Percentiles rank a stretch among this genome's conserved stretches.
These are phyloP conservation scores for Luffa aegyptiaca DNA, from an alignment of 306 rosid genomes.

Conservation along the genomic window DNA sequence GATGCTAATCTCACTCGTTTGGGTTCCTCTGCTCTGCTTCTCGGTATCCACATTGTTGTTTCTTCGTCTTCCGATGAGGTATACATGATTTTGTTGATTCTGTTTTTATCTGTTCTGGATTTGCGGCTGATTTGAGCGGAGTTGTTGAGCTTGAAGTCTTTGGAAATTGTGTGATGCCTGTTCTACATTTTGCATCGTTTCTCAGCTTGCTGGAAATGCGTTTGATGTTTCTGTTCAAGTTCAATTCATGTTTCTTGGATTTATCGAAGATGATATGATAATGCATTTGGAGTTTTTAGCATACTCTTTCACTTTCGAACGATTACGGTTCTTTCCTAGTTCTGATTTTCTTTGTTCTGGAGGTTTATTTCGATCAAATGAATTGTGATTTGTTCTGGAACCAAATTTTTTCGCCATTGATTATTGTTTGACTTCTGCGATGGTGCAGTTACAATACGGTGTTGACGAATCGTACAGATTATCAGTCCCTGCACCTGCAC, in stretches of 20 bases:
- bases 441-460: slow-evolving; percentile 25
- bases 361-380: background rate
- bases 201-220: background rate
- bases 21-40: slow-evolving; percentile 17
- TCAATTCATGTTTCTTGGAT: background rate
- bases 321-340: background rate
- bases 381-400: background rate
- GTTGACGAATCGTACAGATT: slow-evolving; percentile 29
- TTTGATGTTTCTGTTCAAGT: background rate
- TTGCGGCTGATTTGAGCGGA: background rate
- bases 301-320: background rate
- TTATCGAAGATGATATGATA: background rate
- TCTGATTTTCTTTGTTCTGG: background rate
- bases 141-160: background rate
- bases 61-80: slow-evolving; percentile 25
- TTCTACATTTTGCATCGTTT: background rate
- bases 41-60: slow-evolving; percentile 24
- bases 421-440: background rate
- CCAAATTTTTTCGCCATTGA: background rate
- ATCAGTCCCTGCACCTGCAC: slow-evolving; percentile 20
- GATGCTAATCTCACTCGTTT: slow-evolving; percentile 3
- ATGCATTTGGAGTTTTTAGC: background rate
- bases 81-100: background rate
- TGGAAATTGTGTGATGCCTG: background rate
- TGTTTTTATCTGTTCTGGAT: background rate